A percentile compares a stretch with the other conserved stretches of the same genome.
Conservation (phyloP, 768 basidiomycete species). For the Cystofilobasidium macerans region DNA sequence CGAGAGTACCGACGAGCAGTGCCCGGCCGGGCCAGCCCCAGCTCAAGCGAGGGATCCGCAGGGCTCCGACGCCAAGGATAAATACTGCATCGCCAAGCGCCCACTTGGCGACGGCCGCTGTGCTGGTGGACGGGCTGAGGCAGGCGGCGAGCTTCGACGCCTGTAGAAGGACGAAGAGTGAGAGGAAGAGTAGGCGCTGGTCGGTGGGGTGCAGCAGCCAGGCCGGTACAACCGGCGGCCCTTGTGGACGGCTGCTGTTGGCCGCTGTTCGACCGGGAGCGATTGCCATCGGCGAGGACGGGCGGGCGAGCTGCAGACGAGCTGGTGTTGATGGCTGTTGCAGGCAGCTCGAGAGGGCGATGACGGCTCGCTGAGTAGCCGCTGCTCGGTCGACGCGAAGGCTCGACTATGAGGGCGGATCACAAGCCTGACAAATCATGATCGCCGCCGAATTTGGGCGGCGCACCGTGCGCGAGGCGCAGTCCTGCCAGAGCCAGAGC, state of each 20-base stretch:
- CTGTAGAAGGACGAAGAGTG: slow-evolving; percentile 65
- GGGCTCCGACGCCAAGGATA: slow-evolving; percentile 33
- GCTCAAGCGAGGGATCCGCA: slow-evolving; percentile 40
- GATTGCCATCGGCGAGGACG: too few species aligned
- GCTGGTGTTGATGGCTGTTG: too few species aligned
- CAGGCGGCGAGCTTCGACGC: slow-evolving; percentile 40
- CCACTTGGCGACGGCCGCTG: slow-evolving; percentile 37
- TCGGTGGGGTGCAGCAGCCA: slow-evolving; percentile 38
- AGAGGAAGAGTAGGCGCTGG: slow-evolving; percentile 66
- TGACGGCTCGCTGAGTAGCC: too few species aligned
- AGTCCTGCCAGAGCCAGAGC: neutral
- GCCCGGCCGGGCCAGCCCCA: neutral
- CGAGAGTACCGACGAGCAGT: slow-evolving; percentile 28
- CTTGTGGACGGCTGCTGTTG: too few species aligned
- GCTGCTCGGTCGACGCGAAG: too few species aligned
- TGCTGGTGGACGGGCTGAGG: slow-evolving; percentile 13
- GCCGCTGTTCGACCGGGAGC: too few species aligned
- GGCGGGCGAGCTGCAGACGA: too few species aligned
- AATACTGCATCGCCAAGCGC: slow-evolving; percentile 42
- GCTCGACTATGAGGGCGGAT: too few species aligned
- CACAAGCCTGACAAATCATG: too few species aligned
- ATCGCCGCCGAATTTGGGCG: too few species aligned
- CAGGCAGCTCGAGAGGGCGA: too few species aligned
- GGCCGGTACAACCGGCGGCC: neutral
- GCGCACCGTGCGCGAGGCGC: too few species aligned